Percentiles rank a stretch among this genome's conserved stretches.
Conservation (phyloP, 169 alveolate species). For the Eimeria necatrix region DNA sequence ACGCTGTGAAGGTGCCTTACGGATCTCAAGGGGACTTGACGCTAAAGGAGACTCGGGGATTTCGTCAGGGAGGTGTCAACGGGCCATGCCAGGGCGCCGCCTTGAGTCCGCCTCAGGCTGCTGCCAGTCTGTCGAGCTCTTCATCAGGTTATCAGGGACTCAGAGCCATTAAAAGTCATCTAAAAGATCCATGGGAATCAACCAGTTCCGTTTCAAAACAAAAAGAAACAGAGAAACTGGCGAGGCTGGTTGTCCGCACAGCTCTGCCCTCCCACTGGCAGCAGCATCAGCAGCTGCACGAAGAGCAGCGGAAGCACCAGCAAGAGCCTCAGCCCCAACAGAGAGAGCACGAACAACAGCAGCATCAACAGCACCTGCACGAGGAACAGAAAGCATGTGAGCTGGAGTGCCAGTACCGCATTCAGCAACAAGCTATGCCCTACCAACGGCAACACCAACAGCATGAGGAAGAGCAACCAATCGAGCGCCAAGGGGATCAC, state of each 20-base stretch:
- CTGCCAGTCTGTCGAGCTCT: too few species aligned
- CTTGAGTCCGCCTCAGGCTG: too few species aligned
- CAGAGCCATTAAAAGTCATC: background rate
- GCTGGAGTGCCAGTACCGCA: background rate
- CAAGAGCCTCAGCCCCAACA: conserved; percentile 7
- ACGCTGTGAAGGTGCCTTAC: too few species aligned
- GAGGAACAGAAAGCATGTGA: background rate
- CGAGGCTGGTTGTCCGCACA: conserved; percentile 29
- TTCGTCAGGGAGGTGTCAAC: too few species aligned
- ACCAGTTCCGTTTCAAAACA: background rate
- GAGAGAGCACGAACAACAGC: background rate
- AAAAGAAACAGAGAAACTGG: background rate
- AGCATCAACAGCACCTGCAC: background rate
- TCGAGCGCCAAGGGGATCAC: background rate
- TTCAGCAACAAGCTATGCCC: background rate
- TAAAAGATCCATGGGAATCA: conserved; percentile 1
- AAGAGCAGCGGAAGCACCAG: background rate
- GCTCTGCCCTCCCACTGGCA: conserved; percentile 62
- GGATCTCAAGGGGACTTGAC: too few species aligned
- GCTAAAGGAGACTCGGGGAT: too few species aligned
- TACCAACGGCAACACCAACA: background rate
- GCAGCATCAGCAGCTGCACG: conserved; percentile 31
- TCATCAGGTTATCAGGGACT: too few species aligned
- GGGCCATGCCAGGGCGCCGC: too few species aligned
- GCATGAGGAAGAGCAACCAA: background rate